phyloP scores from a whole-genome alignment of 179 eudicot species.

The Camellia oleifera region DNA sequence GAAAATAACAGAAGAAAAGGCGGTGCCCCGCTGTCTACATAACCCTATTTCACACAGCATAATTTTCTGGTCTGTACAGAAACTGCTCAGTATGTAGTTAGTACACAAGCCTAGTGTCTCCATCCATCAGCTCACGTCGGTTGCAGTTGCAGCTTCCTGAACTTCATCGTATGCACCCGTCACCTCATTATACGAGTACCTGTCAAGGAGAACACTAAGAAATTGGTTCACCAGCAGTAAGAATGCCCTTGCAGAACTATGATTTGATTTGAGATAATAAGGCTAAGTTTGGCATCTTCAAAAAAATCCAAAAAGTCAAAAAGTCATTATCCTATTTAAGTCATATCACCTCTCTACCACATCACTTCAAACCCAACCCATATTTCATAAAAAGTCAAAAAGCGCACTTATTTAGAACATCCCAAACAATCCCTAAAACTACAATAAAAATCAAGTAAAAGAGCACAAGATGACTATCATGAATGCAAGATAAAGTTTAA shows the following conservation, averaged over 20 bases:
- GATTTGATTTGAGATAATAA: neutral
- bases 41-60: neutral
- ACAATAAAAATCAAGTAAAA: neutral
- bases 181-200: slow-evolving; percentile 82
- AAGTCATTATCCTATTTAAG: neutral
- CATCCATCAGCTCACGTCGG: slow-evolving; percentile 13
- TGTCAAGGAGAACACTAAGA: slow-evolving; percentile 20
- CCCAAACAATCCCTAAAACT: neutral
- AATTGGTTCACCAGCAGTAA: neutral
- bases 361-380: neutral
- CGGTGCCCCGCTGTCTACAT: neutral
- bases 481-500: too few relatives aligned
- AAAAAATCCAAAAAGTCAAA: neutral
- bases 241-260: neutral
- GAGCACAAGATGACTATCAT: too few relatives aligned
- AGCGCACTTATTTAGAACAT: too few relatives aligned
- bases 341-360: too few relatives aligned
- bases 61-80: neutral
- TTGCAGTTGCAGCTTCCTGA: slow-evolving; percentile 29
- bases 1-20: neutral
- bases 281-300: too few relatives aligned
- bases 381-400: too few relatives aligned
- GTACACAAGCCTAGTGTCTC: neutral
- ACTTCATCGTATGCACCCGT: slow-evolving; percentile 63
- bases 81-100: neutral